Evolutionary conservation across 2,329 filamentous ascomycete genomes (phyloP).

Genomic region (Neoarthrinium moseri): DNA sequence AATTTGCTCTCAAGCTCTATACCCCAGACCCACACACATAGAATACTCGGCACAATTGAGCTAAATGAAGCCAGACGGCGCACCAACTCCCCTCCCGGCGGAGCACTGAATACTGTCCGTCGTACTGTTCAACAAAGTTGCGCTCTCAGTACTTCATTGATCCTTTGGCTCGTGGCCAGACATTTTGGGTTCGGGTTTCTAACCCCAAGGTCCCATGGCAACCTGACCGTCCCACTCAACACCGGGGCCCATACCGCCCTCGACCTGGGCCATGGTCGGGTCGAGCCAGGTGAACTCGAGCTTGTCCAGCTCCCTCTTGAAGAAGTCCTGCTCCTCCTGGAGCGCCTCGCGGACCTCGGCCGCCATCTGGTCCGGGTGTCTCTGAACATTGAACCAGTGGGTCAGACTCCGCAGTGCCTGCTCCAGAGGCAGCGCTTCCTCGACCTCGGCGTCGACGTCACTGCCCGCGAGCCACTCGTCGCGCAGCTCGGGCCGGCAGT

Average conservation of each 20-base stretch:
- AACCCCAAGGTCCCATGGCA: background rate
- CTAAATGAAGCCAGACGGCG: too few species aligned
- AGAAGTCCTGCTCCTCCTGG: slow-evolving; percentile 77
- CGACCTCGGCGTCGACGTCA: slow-evolving; percentile 90
- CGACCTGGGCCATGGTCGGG: slow-evolving; percentile 4
- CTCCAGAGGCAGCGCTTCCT: slow-evolving; percentile 87
- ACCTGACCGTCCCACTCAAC: slow-evolving; percentile 2
- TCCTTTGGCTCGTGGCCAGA: too few species aligned
- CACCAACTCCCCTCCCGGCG: too few species aligned
- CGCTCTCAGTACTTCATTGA: too few species aligned
- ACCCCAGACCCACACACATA: too few species aligned
- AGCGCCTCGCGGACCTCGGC: slow-evolving; percentile 55
- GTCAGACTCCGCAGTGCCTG: slow-evolving; percentile 86
- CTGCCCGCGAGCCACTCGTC: slow-evolving; percentile 94
- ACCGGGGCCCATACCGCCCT: background rate
- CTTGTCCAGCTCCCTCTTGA: slow-evolving; percentile 73
- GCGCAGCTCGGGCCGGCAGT: slow-evolving; percentile 86
- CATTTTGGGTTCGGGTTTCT: background rate
- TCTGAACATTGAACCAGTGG: slow-evolving; percentile 88
- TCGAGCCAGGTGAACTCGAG: slow-evolving; percentile 57
- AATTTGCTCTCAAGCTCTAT: too few species aligned
- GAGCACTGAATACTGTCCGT: too few species aligned
- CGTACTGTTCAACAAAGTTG: too few species aligned
- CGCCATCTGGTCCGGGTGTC: slow-evolving; percentile 78
- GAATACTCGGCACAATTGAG: too few species aligned